Base-by-base conservation (phyloP, 768 basidiomycete genomes). In the Auriculariales sp. region DNA sequence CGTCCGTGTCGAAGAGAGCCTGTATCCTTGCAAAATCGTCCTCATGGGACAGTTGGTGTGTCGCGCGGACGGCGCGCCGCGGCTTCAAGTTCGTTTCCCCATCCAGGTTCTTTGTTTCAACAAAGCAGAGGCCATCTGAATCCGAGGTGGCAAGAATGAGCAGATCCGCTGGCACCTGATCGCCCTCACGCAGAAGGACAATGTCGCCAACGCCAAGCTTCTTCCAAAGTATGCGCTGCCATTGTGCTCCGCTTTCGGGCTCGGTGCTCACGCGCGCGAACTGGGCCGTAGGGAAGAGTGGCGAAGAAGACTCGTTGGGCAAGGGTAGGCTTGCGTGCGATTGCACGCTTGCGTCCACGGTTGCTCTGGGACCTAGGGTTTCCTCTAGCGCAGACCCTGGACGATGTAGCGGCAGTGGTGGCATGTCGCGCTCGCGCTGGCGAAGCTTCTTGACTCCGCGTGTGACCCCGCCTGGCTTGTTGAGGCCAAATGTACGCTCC, bases 181-280 rank as follows among this genome's bases (percentile, higher is more conserved):
- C 94, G 64, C 98, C 86, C 55, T 97, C 92, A 51, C 83, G 71
- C 27, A 98, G 70, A 6, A 97, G 68, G 28, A 98, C 89, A 17
- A 97, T 66, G 60, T 98, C 94, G 15, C 94, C 94, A 10, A 97
- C 92, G 61, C 95, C 92, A 35, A 98, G 73, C 70, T 98, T 97
- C 72, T 98, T 97, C 94, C 94, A 98, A 1, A 98, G 68, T 10
- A 94, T 98, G 49, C 94, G 71, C 60, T 97, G 91, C 94, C 94
- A 98, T 25, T 73, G 71, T 2, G 89, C 81, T 9, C 39, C 39
- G 39, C 39, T 44, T 12, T 19, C 12, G 22, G 19, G 19, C 3
- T 11, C 17, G 39, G 22, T 25, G 39, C 39, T 44, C 7, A 25
- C 27, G 4, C 19, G 17, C 22, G 22, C 39, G 39, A 25, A 24